A percentile compares a stretch with the other conserved stretches of the same genome.
phyloP scores from a whole-genome alignment of 2,329 filamentous ascomycete species.

The Lecanicillium sp. region DNA sequence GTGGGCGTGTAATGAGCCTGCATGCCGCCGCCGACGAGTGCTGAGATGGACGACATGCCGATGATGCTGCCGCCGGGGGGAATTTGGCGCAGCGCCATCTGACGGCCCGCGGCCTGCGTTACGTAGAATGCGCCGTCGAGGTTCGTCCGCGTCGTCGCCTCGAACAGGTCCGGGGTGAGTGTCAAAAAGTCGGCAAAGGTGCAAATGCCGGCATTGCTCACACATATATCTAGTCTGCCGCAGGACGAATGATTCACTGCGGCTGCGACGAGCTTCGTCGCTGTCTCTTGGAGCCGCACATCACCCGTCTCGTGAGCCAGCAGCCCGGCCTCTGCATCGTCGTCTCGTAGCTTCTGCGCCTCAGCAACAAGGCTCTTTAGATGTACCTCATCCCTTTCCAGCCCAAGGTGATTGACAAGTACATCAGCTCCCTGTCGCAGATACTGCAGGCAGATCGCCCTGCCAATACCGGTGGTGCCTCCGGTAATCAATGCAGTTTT shows the following conservation, averaged over 20 bases:
- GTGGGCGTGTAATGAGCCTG: constrained; percentile 87
- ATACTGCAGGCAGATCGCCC: constrained; percentile 77
- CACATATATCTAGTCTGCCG: constrained; percentile 65
- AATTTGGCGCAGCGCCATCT: constrained; percentile 62
- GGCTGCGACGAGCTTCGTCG: constrained; percentile 57
- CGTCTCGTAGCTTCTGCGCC: constrained; percentile 39
- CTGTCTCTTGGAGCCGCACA: constrained; percentile 68
- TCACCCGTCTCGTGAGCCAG: constrained; percentile 58
- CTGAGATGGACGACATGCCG: constrained; percentile 65
- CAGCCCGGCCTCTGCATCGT: constrained; percentile 41
- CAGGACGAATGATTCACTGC: constrained; percentile 56
- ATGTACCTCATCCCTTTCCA: constrained; percentile 44
- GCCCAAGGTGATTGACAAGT: constrained; percentile 72
- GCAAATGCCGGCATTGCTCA: constrained; percentile 85
- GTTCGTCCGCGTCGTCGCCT: constrained; percentile 70
- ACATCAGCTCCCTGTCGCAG: constrained; percentile 72
- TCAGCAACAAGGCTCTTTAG: constrained; percentile 48
- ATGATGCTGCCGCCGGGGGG: constrained; percentile 74
- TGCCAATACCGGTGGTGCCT: constrained; percentile 78
- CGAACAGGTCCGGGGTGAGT: constrained; percentile 63
- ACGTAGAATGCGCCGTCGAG: constrained; percentile 85
- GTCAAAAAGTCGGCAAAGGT: constrained; percentile 81
- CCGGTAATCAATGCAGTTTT: constrained; percentile 86
- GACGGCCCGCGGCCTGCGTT: constrained; percentile 75
- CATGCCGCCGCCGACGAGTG: constrained; percentile 68